These are phyloP conservation scores for Hypoxylon cercidicola DNA, from an alignment of 495 filamentous ascomycete genomes.

Conservation along the genomic window DNA sequence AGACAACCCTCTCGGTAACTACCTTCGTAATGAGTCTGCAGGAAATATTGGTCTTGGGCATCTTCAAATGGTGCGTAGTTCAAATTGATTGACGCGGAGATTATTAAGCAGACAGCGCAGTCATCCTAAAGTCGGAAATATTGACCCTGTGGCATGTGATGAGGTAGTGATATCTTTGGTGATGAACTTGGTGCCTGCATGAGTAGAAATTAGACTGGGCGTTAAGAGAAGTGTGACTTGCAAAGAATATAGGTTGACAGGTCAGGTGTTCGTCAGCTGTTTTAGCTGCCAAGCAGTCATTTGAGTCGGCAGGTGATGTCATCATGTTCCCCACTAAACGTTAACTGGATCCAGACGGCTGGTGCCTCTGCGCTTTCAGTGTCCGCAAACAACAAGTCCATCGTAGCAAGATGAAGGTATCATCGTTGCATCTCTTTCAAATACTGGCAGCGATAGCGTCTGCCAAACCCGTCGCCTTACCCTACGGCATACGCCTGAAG, in stretches of 20 bases:
- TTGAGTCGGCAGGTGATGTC: constrained; percentile 25
- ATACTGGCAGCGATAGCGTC: constrained; percentile 34
- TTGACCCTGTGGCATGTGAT: not conserved
- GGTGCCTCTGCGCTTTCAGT: constrained; percentile 6
- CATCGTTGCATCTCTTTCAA: constrained; percentile 20
- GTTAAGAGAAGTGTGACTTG: not conserved
- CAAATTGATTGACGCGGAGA: not conserved
- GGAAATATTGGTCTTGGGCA: not conserved
- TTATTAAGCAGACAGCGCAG: not conserved
- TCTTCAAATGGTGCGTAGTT: not conserved
- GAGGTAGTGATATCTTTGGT: not conserved
- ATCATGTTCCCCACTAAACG: constrained; percentile 23
- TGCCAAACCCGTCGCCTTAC: constrained; percentile 28
- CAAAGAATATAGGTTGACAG: not conserved
- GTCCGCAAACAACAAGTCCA: not conserved
- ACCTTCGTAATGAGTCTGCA: not conserved
- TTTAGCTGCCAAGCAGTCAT: too few relatives aligned
- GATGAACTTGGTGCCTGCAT: not conserved
- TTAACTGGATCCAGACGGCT: constrained; percentile 7
- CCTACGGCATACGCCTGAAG: constrained; percentile 28
- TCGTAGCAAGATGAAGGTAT: constrained; percentile 33
- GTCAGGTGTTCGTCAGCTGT: constrained; percentile 14
- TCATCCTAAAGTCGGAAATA: not conserved
- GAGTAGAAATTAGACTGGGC: not conserved
- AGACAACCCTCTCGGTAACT: too few relatives aligned